Base-by-base conservation (phyloP, 345 rosid genomes). In the Dovyalis caffra region DNA sequence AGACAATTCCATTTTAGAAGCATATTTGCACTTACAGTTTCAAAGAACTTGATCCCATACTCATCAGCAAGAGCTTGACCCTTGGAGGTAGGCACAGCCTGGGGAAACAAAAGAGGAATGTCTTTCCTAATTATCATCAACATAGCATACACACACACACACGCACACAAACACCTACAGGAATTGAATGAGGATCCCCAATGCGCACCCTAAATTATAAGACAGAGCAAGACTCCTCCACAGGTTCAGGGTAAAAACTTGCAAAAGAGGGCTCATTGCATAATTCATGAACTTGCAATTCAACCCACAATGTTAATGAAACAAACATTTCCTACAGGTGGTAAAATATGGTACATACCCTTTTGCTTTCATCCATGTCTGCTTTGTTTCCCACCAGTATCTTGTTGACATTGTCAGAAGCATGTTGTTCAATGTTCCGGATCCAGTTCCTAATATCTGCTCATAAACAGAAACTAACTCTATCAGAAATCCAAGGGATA, bases 41-140 rank as follows among this genome's bases (percentile, higher is more conserved):
- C 99, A 37, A 90, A 96, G 83, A 96, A 93, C 82, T 93, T 89
- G 83, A 96, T 96, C 38, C 97, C 97, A 66, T 91, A 93, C 80
- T 93, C 99, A 77, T 96, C 98, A 63, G 99, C 98, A 61, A 96
- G 98, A 66, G 97, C 98, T 83, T 93, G 99, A 74, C 97, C 99
- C 90, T 85, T 93, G 8, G 97, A 68, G 64, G 95, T 96, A 63
- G 97, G 98, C 77, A 93, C 97, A 35, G 94, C 99, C 97, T 93
- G 82, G 60, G 78, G 74, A 56, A 21, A 31, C 28, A 68, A 10
- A 8, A n/a, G 61, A 56, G 61, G 28, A 56, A 56, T 10, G 28
- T 56, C 28, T 23, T 56, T 35, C 32, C 45, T 66, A 14, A 4
- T 37, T 25, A 66, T 66, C 23, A 66, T 66, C 31, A 66, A 7